A percentile compares a stretch with the other conserved stretches of the same genome.
These are phyloP conservation scores for Lizonia empirigonia DNA, from an alignment of 2,329 filamentous ascomycete species.

Conservation along the genomic window DNA sequence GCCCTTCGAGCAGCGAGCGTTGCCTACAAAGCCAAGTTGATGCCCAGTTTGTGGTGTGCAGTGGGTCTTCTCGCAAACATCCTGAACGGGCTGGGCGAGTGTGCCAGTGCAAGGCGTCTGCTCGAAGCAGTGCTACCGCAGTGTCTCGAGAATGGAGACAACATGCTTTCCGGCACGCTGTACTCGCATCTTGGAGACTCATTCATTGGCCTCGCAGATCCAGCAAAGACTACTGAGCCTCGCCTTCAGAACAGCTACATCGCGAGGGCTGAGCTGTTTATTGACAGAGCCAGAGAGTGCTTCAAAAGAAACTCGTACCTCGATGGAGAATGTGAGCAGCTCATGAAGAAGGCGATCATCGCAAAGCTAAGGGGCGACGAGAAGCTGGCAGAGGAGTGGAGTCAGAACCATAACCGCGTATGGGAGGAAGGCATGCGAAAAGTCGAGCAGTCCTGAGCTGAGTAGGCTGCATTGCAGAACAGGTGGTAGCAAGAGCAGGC, in stretches of 20 bases:
- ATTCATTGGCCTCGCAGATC: constrained; percentile 76
- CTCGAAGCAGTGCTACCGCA: constrained; percentile 75
- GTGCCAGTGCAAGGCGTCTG: constrained; percentile 67
- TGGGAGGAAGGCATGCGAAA: constrained; percentile 39
- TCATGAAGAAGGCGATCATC: constrained; percentile 81
- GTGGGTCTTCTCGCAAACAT: constrained; percentile 71
- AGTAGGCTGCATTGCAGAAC: not conserved
- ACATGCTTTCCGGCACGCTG: constrained; percentile 65
- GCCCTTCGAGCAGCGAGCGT: constrained; percentile 76
- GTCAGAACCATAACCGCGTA: constrained; percentile 43
- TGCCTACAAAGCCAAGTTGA: constrained; percentile 70
- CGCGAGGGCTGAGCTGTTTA: constrained; percentile 42
- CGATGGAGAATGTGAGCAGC: constrained; percentile 74
- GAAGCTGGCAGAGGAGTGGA: constrained; percentile 45
- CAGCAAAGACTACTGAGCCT: constrained; percentile 28
- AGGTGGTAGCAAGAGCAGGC: constrained; percentile 1
- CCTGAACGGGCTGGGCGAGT: constrained; percentile 73
- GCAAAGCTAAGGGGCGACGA: constrained; percentile 66
- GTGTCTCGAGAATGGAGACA: constrained; percentile 70
- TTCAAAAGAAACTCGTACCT: constrained; percentile 72
- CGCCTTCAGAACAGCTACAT: constrained; percentile 30
- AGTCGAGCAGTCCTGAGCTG: constrained; percentile 13
- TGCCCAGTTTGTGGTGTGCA: constrained; percentile 75
- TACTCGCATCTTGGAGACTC: constrained; percentile 77
- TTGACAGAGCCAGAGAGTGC: constrained; percentile 45